phyloP scores from a whole-genome alignment of 345 rosid species.

The Kernera saxatilis region DNA sequence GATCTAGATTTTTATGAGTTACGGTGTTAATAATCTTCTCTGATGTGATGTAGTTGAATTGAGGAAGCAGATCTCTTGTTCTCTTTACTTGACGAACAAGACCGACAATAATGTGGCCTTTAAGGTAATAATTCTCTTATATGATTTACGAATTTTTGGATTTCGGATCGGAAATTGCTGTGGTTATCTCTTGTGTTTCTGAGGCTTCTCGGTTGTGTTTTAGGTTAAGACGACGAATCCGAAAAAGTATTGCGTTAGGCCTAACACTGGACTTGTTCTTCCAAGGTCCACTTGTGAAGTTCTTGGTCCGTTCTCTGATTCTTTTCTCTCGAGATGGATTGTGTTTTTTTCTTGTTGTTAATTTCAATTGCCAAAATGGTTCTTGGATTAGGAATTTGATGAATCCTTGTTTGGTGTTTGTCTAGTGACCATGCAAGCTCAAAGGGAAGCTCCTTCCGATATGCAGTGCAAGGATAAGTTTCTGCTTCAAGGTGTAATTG shows the following conservation, averaged over 20 bases:
- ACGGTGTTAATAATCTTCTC: not conserved
- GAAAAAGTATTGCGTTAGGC: conserved; percentile 81
- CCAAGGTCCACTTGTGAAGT: conserved; percentile 65
- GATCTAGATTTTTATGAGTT: conserved; percentile 8
- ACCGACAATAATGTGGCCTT: conserved; percentile 68
- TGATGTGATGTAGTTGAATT: conserved; percentile 54
- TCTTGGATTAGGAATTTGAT: not conserved
- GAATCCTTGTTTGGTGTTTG: not conserved
- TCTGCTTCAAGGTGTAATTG: conserved; percentile 64
- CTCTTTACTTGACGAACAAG: conserved; percentile 76
- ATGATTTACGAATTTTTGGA: not conserved
- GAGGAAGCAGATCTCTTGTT: conserved; percentile 83
- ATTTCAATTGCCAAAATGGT: not conserved
- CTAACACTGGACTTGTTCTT: conserved; percentile 68
- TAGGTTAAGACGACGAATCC: conserved; percentile 94
- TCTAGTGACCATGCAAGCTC: conserved; percentile 92
- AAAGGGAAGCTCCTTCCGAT: conserved; percentile 70
- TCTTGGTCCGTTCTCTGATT: conserved; percentile 38
- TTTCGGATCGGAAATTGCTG: not conserved
- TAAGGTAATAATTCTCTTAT: conserved; percentile 43
- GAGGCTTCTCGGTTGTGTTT: conserved; percentile 5
- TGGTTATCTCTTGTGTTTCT: not conserved
- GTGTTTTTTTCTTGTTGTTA: not conserved
- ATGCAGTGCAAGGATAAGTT: conserved; percentile 92
- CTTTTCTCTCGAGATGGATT: not conserved